Base-by-base conservation (phyloP, 805 yeast species). In the Debaryomyces prosopidis region DNA sequence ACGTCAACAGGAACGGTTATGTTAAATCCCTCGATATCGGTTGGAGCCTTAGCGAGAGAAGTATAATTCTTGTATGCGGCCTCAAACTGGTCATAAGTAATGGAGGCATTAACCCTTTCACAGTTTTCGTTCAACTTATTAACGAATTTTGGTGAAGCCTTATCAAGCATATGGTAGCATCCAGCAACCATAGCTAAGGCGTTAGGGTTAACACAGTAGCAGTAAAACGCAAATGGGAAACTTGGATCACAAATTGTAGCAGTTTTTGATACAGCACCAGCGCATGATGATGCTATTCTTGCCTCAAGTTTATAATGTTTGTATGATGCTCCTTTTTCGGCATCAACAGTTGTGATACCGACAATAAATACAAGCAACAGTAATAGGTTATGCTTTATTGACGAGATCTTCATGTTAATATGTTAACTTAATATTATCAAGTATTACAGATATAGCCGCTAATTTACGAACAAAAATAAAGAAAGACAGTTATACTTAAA, bases 151-250 rank as follows among this genome's bases (percentile, higher is more conserved):
- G 36, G 50, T 46, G 42, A 46, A 48, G 16, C 53, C 47, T 33
- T 44, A 28, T 34, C 42, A 34, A 42, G 32, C 7, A 33, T 20
- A 18, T 45, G 42, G 19, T 55, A 51, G 43, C 74, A 69, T 14
- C 66, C 68, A 23, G 62, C 57, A 41, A 64, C 45, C 3, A 70
- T 56, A 16, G 72, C 69, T 45, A 63, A 49, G 5, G 63, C 63
- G 31, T 59, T 48, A 18, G 51, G 39, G 40, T 63, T 57, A 8
- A 36, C 41, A 49, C 73, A 68, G 20, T 48, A 35, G 16, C 33
- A 30, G 3, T 11, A 6, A 43, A 71, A 67, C 7, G 48, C 43
- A 12, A 17, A 31, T 10, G 41, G 34, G 2, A 34, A 20, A 2
- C 6, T 16, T n/a, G 32, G 41, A 15, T n/a, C 20, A 17, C 41